These are phyloP conservation scores for Hibiscus trionum DNA, from an alignment of 345 rosid genomes.

Conservation along the genomic window DNA sequence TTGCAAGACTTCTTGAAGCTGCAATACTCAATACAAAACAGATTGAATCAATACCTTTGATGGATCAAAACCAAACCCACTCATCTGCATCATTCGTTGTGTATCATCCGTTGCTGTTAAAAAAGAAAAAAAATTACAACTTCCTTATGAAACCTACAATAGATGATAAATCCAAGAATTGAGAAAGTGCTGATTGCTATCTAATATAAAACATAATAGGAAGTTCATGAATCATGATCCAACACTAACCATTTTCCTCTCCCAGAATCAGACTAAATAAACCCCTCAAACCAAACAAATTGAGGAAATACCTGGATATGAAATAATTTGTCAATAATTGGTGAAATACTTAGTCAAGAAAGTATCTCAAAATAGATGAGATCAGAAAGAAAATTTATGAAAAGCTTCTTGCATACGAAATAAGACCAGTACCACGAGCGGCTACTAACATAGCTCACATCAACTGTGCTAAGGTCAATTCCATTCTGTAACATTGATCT, in stretches of 20 bases:
- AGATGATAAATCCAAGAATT: background rate
- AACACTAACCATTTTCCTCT: slow-evolving; percentile 84
- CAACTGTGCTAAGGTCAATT: slow-evolving; percentile 94
- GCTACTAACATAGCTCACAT: slow-evolving; percentile 96
- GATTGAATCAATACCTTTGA: slow-evolving; percentile 47
- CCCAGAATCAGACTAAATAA: slow-evolving; percentile 92
- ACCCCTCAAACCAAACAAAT: slow-evolving; percentile 93
- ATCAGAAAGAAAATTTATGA: background rate
- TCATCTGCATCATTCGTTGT: slow-evolving; percentile 96
- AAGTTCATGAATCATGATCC: background rate
- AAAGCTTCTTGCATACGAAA: background rate
- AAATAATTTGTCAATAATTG: slow-evolving; percentile 8
- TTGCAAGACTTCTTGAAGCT: background rate
- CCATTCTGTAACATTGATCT: slow-evolving; percentile 97
- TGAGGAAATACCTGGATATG: slow-evolving; percentile 76
- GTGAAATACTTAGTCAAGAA: background rate
- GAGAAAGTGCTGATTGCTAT: background rate
- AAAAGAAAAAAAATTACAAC: background rate
- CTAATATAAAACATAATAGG: background rate
- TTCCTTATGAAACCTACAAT: background rate
- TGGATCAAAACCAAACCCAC: slow-evolving; percentile 95
- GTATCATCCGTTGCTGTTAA: slow-evolving; percentile 78
- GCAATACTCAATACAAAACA: slow-evolving; percentile 6
- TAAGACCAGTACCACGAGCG: slow-evolving; percentile 71
- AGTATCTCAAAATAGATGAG: slow-evolving; percentile 5